A percentile compares a stretch with the other conserved stretches of the same genome.
Conservation (phyloP, 1,284 basidiomycete genomes). For the Sporisorium scitamineum region DNA sequence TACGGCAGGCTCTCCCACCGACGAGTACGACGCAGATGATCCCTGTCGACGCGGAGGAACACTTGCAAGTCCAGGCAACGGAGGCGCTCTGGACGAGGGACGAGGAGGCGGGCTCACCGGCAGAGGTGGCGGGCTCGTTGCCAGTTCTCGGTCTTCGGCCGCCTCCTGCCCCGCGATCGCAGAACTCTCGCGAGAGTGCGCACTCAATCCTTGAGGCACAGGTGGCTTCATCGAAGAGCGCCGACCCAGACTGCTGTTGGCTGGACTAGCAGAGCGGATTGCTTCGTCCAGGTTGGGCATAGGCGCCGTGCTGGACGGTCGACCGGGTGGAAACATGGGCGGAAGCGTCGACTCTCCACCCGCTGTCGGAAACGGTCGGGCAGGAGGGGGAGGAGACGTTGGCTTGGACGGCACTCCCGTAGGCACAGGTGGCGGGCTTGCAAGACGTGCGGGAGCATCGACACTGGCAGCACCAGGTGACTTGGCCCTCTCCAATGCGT, state of each 20-base stretch:
- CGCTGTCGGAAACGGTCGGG: slow-evolving; percentile 24
- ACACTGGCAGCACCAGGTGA: slow-evolving; percentile 34
- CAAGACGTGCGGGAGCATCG: slow-evolving; percentile 27
- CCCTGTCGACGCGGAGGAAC: slow-evolving; percentile 71
- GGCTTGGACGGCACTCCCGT: slow-evolving; percentile 39
- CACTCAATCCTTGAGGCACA: slow-evolving; percentile 31
- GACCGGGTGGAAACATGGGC: slow-evolving; percentile 29
- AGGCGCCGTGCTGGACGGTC: slow-evolving; percentile 42
- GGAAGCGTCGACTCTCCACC: slow-evolving; percentile 16
- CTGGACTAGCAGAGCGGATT: slow-evolving; percentile 39
- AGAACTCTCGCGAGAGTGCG: slow-evolving; percentile 38
- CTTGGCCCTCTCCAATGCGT: slow-evolving; percentile 33
- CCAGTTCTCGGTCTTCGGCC: slow-evolving; percentile 69
- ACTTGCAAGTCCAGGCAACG: slow-evolving; percentile 89
- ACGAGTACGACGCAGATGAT: slow-evolving; percentile 33
- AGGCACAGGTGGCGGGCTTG: slow-evolving; percentile 30
- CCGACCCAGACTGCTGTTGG: slow-evolving; percentile 31
- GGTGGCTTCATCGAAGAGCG: slow-evolving; percentile 41
- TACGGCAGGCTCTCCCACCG: slow-evolving; percentile 33
- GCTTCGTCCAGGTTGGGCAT: slow-evolving; percentile 41
- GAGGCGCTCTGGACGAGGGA: slow-evolving; percentile 82
- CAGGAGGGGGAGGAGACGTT: slow-evolving; percentile 26
- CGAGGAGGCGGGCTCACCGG: slow-evolving; percentile 72
- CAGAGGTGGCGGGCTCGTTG: slow-evolving; percentile 66
- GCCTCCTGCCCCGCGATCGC: slow-evolving; percentile 27